Evolutionary conservation across 106 monocot genomes (phyloP).

Genomic region (Acorus gramineus): DNA sequence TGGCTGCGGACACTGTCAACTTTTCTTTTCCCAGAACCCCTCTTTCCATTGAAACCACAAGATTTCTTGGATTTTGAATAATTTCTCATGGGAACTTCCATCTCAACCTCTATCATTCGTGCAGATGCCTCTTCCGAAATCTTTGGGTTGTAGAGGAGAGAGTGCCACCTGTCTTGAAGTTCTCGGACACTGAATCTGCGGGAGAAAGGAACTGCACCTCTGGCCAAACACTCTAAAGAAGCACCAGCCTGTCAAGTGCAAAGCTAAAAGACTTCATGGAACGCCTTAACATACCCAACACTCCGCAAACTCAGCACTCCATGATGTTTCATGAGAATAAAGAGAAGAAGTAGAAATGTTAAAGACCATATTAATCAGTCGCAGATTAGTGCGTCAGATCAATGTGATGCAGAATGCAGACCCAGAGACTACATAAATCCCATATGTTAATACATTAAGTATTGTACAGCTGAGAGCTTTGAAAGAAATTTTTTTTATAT

Average conservation of each 20-base stretch:
- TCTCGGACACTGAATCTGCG: slow-evolving; percentile 52
- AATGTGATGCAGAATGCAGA: no score
- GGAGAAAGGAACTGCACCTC: slow-evolving; percentile 90
- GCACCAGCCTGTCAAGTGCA: slow-evolving; percentile 61
- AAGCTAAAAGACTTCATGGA: neutral
- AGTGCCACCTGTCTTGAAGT: slow-evolving; percentile 65
- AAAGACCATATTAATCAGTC: no score
- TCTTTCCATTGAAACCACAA: slow-evolving; percentile 37
- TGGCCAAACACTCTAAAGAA: slow-evolving; percentile 84
- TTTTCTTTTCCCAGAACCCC: slow-evolving; percentile 34
- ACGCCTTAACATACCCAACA: no score
- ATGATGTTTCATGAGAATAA: no score
- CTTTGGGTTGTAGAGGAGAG: slow-evolving; percentile 54
- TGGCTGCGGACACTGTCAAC: slow-evolving; percentile 40
- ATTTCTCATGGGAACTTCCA: slow-evolving; percentile 26
- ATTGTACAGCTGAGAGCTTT: no score
- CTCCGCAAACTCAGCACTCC: no score
- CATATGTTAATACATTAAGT: no score
- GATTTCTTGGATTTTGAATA: slow-evolving; percentile 27
- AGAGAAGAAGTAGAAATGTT: no score
- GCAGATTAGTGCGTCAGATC: no score
- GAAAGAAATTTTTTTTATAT: no score
- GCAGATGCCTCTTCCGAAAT: slow-evolving; percentile 55
- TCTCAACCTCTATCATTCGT: slow-evolving; percentile 44
- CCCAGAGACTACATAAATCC: no score